These are phyloP conservation scores for Cryptomeria japonica DNA, from an alignment of 75 land plant genomes.

Conservation along the genomic window DNA sequence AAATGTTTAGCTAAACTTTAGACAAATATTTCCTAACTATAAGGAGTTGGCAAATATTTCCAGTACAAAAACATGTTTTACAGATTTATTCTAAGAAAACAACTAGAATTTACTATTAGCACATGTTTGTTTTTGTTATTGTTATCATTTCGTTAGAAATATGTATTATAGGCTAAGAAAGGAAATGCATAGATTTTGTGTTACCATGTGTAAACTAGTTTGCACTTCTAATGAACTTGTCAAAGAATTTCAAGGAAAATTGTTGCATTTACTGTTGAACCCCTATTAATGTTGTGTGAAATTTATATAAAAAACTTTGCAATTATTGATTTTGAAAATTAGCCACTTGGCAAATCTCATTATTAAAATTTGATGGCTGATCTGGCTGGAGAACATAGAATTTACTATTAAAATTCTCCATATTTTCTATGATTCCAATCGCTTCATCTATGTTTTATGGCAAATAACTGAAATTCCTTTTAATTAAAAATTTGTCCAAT, in stretches of 20 bases:
- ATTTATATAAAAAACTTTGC: too few species aligned
- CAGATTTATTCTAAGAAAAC: neutral
- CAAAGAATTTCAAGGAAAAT: neutral
- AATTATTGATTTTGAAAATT: too few species aligned
- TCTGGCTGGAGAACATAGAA: too few species aligned
- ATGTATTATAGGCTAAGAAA: neutral
- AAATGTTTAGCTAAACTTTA: neutral
- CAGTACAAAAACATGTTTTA: neutral
- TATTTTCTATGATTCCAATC: too few species aligned
- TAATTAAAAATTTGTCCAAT: too few species aligned
- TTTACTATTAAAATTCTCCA: too few species aligned
- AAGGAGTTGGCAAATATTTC: neutral
- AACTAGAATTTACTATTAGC: neutral
- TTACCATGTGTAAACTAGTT: neutral
- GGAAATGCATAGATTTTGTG: neutral
- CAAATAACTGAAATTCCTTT: too few species aligned
- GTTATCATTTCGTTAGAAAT: neutral
- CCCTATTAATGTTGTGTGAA: too few species aligned
- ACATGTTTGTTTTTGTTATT: neutral
- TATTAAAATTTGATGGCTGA: too few species aligned
- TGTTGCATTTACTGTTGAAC: neutral
- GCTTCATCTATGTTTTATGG: too few species aligned
- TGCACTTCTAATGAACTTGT: neutral
- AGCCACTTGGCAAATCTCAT: too few species aligned
- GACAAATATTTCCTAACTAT: too few species aligned